Evolutionary conservation across 257 asterid genomes (phyloP), one percentile per base, ranked within the genome.

Genomic region (Penstemon newberryi): DNA sequence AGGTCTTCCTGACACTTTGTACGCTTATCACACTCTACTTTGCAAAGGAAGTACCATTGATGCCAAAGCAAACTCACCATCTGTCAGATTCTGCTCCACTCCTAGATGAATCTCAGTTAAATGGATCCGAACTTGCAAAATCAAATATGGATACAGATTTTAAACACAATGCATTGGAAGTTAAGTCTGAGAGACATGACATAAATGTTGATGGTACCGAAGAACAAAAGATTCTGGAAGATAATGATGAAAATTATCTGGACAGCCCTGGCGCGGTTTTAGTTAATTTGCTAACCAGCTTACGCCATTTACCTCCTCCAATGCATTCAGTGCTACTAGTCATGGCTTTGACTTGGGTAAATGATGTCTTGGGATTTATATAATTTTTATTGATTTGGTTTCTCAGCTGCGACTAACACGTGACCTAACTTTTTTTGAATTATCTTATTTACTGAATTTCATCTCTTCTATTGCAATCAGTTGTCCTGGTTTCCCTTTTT

Each of bases 321-420:
- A 89, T 94, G 99, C 96, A 94, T 67, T 83, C 96, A 7, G 99
- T 94, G 74, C 91, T 94, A 70, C 64, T 86, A 50, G 99, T 94
- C 80, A 94, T 94, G 99, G 99, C 98, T 52, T 84, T 94, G 85
- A 94, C 99, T 68, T 94, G 99, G 99, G 98, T 94, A 84, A 66
- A 76, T 72, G 50, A 69, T 74, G 60, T 38, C 4, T 66, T 52
- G n/a, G 57, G 18, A 15, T 15, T 15, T 15, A 15, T 15, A 25
- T 25, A 1, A 55, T 37, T 44, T 56, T 51, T 8, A 43, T 56
- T 4, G 37, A 6, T 39, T 68, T 60, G 47, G 63, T 56, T 57
- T 50, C 38, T 44, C 53, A 57, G 3, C 33, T 25, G 33, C 2
- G 33, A 25, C 33, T 25, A 25, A 25, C 33, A 25, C 33, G 33